phyloP scores from a whole-genome alignment of 768 basidiomycete genomes.

The Tylopilus subfusipes region DNA sequence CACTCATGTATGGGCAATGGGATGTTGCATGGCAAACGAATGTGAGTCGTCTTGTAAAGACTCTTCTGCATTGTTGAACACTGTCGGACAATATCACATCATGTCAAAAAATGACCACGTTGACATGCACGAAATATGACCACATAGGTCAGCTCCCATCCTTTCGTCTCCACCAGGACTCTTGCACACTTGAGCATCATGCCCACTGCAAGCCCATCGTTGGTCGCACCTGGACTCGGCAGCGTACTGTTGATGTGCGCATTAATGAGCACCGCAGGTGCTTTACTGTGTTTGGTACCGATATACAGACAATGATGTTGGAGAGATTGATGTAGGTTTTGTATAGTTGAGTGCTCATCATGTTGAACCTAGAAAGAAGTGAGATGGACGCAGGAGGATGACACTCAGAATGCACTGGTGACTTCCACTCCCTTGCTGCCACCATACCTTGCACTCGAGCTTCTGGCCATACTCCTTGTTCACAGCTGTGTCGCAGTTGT shows the following conservation, averaged over 20 bases:
- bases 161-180: conserved; percentile 62
- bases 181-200: conserved; percentile 89
- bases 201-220: conserved; percentile 85
- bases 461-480: conserved; percentile 43
- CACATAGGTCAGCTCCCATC: conserved; percentile 70
- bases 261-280: conserved; percentile 83
- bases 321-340: conserved; percentile 85
- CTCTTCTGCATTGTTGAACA: conserved; percentile 96
- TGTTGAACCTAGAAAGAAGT: conserved; percentile 77
- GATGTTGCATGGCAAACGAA: conserved; percentile 88
- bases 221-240: conserved; percentile 84
- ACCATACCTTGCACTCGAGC: conserved; percentile 87
- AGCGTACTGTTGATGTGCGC: conserved; percentile 88
- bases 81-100: conserved; percentile 35
- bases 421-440: conserved; percentile 82
- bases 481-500: conserved; percentile 52
- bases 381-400: neutral
- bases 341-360: conserved; percentile 80
- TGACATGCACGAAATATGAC: conserved; percentile 72
- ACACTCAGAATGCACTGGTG: conserved; percentile 61
- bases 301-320: conserved; percentile 86
- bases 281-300: conserved; percentile 66
- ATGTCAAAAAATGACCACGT: neutral
- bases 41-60: conserved; percentile 94
- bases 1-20: conserved; percentile 61